Conservation (phyloP, 257 asterid genomes). For the Buddleja alternifolia region DNA sequence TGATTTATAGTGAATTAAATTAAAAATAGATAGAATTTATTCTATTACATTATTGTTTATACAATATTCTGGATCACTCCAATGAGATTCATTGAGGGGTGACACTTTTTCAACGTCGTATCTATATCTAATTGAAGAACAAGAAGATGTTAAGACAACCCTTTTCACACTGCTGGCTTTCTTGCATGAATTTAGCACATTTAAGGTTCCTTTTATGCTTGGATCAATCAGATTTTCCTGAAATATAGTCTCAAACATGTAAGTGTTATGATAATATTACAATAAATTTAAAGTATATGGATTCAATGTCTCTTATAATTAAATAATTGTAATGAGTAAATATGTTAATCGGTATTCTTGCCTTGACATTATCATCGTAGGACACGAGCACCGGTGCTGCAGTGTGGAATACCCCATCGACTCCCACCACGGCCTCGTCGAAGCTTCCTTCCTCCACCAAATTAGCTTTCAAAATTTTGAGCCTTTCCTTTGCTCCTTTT, state of each 20-base stretch:
- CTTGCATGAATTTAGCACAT: slow-evolving; percentile 83
- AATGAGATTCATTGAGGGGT: slow-evolving; percentile 89
- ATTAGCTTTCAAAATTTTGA: slow-evolving; percentile 74
- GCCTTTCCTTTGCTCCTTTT: slow-evolving; percentile 87
- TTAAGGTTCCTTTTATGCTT: slow-evolving; percentile 74
- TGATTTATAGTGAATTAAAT: background rate
- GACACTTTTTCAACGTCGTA: slow-evolving; percentile 58
- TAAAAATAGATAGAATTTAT: background rate
- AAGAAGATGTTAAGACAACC: slow-evolving; percentile 91
- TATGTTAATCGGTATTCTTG: slow-evolving; percentile 9
- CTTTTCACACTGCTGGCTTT: slow-evolving; percentile 65
- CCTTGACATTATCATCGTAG: slow-evolving; percentile 63
- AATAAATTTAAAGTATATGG: background rate
- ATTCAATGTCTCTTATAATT: no score
- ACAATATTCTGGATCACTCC: slow-evolving; percentile 86
- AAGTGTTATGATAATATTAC: no score
- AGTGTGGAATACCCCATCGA: slow-evolving; percentile 87
- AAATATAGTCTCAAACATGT: no score
- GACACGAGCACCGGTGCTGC: slow-evolving; percentile 87
- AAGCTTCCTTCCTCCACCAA: slow-evolving; percentile 78
- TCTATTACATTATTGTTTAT: slow-evolving; percentile 62
- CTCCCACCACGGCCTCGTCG: slow-evolving; percentile 79
- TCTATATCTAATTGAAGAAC: slow-evolving; percentile 80
- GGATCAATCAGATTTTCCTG: slow-evolving; percentile 87
- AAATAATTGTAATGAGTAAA: background rate